These are phyloP conservation scores for Endocladia muricata DNA, from an alignment of 31 red algal genomes.

Conservation along the genomic window DNA sequence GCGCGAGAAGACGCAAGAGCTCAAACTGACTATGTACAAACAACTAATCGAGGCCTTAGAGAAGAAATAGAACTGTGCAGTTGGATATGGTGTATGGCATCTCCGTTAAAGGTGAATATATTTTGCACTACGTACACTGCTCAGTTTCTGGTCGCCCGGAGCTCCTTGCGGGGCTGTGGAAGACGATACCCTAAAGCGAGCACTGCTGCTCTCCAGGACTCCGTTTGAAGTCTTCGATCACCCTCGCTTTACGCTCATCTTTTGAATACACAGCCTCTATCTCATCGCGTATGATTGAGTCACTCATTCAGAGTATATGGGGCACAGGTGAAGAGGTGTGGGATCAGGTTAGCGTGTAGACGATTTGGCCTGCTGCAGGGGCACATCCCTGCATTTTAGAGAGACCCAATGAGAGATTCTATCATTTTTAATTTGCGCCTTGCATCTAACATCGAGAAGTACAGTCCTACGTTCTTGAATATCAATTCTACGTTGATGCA, in stretches of 20 bases:
- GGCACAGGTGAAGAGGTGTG: background rate
- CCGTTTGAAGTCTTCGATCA: no score
- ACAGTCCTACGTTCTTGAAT: no score
- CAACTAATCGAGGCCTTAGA: background rate
- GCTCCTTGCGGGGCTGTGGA: background rate
- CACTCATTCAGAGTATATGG: background rate
- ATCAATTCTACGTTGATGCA: no score
- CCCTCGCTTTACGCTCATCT: background rate
- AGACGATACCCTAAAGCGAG: no score
- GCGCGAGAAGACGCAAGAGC: slow-evolving; percentile 8
- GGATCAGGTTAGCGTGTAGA: background rate
- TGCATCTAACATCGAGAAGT: no score
- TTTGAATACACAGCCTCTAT: background rate
- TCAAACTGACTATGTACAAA: slow-evolving; percentile 5
- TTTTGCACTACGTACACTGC: background rate
- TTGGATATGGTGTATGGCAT: background rate
- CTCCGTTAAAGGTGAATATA: background rate
- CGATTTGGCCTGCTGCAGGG: background rate
- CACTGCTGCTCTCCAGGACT: no score
- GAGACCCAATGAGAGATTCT: no score
- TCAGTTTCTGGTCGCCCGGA: background rate
- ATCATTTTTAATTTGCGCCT: no score
- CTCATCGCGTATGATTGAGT: background rate
- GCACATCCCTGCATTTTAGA: no score
- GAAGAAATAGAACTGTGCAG: background rate